Conservation (phyloP, 2,329 filamentous ascomycete genomes). For the Pseudodiploospora longispora region DNA sequence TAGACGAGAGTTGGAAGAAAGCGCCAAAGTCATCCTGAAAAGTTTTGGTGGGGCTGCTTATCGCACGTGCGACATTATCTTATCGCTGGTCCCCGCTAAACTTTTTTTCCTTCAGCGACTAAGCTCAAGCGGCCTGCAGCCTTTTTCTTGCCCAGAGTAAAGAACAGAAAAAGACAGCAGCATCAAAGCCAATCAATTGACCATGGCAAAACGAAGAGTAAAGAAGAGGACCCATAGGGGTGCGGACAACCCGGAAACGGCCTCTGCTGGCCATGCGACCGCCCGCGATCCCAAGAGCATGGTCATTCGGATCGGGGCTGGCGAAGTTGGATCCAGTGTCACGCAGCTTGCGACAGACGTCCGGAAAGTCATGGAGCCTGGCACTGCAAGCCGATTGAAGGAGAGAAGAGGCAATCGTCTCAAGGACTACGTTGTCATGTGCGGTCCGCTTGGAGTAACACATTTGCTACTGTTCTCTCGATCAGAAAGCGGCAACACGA, state of each 20-base stretch:
- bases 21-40: constrained; percentile 9
- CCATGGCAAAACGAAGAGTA: constrained; percentile 71
- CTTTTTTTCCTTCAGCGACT: constrained; percentile 19
- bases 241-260: constrained; percentile 51
- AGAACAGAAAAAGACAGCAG: neutral
- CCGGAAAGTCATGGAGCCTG: constrained; percentile 88
- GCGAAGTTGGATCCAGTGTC: constrained; percentile 84
- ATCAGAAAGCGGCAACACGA: constrained; percentile 84
- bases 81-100: constrained; percentile 25
- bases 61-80: constrained; percentile 22
- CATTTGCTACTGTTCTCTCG: constrained; percentile 91
- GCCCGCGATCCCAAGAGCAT: constrained; percentile 82
- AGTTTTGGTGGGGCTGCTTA: constrained; percentile 27
- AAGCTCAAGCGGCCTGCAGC: neutral
- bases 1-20: too few relatives aligned
- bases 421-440: constrained; percentile 91
- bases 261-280: constrained; percentile 52
- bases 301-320: constrained; percentile 94
- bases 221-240: constrained; percentile 86
- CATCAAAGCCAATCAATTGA: constrained; percentile 12
- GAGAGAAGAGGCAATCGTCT: constrained; percentile 83
- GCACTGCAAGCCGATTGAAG: constrained; percentile 81
- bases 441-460: constrained; percentile 83
- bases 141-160: neutral
- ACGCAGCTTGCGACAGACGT: constrained; percentile 90